Conservation (phyloP, 169 alveolate species). For the Eimeria praecox region DNA sequence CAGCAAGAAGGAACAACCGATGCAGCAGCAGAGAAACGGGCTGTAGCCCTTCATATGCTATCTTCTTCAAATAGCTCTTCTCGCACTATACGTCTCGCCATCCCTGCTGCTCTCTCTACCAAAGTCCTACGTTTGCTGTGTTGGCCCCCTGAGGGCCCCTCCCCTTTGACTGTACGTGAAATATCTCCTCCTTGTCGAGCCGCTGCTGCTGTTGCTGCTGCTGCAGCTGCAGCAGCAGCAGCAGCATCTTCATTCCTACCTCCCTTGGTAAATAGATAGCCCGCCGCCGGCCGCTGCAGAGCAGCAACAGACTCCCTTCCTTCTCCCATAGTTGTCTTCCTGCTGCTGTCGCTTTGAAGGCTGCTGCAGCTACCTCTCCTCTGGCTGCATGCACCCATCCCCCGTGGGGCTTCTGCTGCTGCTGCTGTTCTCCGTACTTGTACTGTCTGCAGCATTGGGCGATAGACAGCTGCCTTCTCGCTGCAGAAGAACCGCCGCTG, state of each 20-base stretch:
- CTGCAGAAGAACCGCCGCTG: background rate
- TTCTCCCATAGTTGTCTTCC: background rate
- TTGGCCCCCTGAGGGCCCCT: background rate
- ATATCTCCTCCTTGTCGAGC: background rate
- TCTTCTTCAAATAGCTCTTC: conserved; percentile 18
- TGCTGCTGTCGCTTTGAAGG: conserved; percentile 19
- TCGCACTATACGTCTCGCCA: conserved; percentile 25
- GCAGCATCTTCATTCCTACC: background rate
- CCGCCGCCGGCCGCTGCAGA: background rate
- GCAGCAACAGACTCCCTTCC: background rate
- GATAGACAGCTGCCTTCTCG: background rate
- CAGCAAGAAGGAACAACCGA: background rate
- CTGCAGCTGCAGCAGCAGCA: background rate
- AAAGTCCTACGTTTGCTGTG: background rate
- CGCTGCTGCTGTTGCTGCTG: background rate
- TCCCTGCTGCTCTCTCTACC: conserved; percentile 31
- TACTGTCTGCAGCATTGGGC: conserved; percentile 14
- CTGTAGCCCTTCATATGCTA: background rate
- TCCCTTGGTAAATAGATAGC: background rate
- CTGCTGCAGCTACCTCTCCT: conserved; percentile 62
- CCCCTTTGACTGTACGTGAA: background rate
- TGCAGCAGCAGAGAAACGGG: background rate
- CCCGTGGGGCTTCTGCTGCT: background rate
- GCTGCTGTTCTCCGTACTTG: conserved; percentile 8
- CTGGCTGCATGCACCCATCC: background rate